A percentile compares a stretch with the other conserved stretches of the same genome.
Evolutionary conservation across 2,329 filamentous ascomycete genomes (phyloP).

Genomic region (Didymosphaeria variabile): DNA sequence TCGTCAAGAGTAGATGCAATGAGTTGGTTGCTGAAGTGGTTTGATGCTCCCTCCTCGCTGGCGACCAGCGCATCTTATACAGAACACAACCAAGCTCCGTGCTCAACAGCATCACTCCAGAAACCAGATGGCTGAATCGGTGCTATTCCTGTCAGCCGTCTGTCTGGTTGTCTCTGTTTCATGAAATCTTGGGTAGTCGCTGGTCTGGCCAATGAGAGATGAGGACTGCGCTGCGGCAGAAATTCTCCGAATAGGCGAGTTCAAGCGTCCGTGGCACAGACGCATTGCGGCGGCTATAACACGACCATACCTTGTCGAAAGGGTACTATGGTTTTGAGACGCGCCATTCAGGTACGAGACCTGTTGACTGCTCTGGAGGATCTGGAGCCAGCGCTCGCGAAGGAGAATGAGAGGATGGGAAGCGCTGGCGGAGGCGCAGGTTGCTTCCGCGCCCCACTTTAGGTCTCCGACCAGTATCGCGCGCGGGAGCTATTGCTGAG

Average conservation of each 20-base stretch:
- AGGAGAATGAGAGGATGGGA: conserved; percentile 40
- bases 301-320: conserved; percentile 30
- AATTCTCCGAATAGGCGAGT: conserved; percentile 45
- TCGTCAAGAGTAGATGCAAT: conserved; percentile 39
- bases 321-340: conserved; percentile 32
- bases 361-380: conserved; percentile 29
- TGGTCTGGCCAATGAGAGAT: conserved; percentile 44
- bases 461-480: conserved; percentile 44
- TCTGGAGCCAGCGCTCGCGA: conserved; percentile 33
- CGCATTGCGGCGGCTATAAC: conserved; percentile 47
- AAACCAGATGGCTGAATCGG: conserved; percentile 32
- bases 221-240: conserved; percentile 36
- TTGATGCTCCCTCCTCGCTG: conserved; percentile 34
- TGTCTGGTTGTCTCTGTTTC: conserved; percentile 46
- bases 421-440: conserved; percentile 36
- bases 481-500: conserved; percentile 46
- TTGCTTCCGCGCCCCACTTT: conserved; percentile 45
- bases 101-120: conserved; percentile 28
- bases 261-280: conserved; percentile 36
- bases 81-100: conserved; percentile 20
- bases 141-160: conserved; percentile 47
- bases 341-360: conserved; percentile 39
- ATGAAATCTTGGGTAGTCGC: conserved; percentile 51
- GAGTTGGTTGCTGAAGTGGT: conserved; percentile 45
- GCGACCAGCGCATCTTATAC: conserved; percentile 40